Evolutionary conservation across 2,329 filamentous ascomycete species (phyloP), one percentile per base, ranked within the genome.

Genomic region (Periglandula ipomoeae): DNA sequence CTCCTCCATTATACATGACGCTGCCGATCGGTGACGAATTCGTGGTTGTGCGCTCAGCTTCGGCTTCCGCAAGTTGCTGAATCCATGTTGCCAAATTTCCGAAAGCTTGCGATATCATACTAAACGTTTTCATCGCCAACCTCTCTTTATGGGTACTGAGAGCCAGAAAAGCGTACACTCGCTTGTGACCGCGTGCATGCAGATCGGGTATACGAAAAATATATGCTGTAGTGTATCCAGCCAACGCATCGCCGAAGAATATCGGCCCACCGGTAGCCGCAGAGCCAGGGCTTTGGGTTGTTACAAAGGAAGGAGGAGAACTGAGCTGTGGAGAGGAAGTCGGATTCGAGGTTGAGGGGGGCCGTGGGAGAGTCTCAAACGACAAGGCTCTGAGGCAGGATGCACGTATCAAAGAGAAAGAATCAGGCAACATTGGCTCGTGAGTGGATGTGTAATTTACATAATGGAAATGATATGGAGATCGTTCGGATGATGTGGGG

Each of bases 191-290:
- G 11, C 82, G 78, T 13, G 82, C 82, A 53, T 83, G 81, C 32
- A 83, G 70, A 59, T 85, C 82, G 6, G 81, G 78, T 38, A 85
- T 82, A 23, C 82, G 81, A 59, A 85, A 85, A 54, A 85, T 82
- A 62, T 83, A 85, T 13, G 81, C 82, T 0, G 81, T 85, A 0
- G 82, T 85, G 63, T 84, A 85, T 26, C 82, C 82, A 1, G 81
- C 76, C 0, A 76, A 61, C 1, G 79, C 73, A 57, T 85, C 82
- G 26, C 82, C 82, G 51, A 85, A 85, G 61, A 85, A 84, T 47
- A 85, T 82, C 26, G 82, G 80, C 0, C 81, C 81, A 3, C 81
- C 81, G 3, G 79, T 79, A 1, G 75, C 72, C 15, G 79, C 70
- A 34, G 76, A 69, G 48, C 76, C 69, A 52, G 76, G 61, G 59